Percentiles rank a stretch among this genome's conserved stretches.
These are phyloP conservation scores for Yarrowia deformans DNA, from an alignment of 805 yeast genomes.

Conservation along the genomic window DNA sequence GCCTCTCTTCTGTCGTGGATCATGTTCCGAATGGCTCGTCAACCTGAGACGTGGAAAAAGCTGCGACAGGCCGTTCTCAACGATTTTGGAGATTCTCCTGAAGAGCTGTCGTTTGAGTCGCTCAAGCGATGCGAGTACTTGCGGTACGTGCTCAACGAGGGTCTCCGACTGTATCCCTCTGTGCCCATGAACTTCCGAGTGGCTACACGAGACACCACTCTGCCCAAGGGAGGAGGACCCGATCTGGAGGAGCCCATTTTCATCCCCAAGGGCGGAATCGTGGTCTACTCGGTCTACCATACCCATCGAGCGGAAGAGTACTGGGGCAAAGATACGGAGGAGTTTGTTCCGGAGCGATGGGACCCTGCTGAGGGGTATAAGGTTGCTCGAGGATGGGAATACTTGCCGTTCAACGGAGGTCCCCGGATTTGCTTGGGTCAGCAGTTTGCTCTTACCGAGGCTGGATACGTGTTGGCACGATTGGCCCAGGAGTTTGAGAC, in stretches of 20 bases:
- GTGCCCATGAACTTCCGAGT: constrained; percentile 61
- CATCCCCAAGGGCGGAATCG: constrained; percentile 55
- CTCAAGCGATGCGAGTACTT: constrained; percentile 59
- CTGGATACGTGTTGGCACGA: constrained; percentile 55
- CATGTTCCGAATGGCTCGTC: constrained; percentile 56
- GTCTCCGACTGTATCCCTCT: constrained; percentile 59
- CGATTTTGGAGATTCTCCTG: constrained; percentile 51
- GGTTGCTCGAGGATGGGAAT: constrained; percentile 54
- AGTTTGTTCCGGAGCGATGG: constrained; percentile 62
- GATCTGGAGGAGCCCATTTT: constrained; percentile 53
- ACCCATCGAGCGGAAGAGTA: constrained; percentile 54
- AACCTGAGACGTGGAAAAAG: constrained; percentile 48
- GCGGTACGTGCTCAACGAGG: constrained; percentile 58
- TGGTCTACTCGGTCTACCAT: constrained; percentile 53
- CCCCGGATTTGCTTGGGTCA: constrained; percentile 64
- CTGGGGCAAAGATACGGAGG: constrained; percentile 57
- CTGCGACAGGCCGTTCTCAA: constrained; percentile 53
- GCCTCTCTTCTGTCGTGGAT: constrained; percentile 58
- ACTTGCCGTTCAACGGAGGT: constrained; percentile 63
- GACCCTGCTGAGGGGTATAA: constrained; percentile 44
- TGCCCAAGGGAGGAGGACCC: constrained; percentile 61
- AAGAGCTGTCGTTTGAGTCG: constrained; percentile 55
- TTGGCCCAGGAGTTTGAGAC: constrained; percentile 47
- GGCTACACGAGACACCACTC: constrained; percentile 56
- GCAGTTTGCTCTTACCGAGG: constrained; percentile 63